Conservation (phyloP, 2,329 filamentous ascomycete genomes). For the Ophiostoma fasciatum region DNA sequence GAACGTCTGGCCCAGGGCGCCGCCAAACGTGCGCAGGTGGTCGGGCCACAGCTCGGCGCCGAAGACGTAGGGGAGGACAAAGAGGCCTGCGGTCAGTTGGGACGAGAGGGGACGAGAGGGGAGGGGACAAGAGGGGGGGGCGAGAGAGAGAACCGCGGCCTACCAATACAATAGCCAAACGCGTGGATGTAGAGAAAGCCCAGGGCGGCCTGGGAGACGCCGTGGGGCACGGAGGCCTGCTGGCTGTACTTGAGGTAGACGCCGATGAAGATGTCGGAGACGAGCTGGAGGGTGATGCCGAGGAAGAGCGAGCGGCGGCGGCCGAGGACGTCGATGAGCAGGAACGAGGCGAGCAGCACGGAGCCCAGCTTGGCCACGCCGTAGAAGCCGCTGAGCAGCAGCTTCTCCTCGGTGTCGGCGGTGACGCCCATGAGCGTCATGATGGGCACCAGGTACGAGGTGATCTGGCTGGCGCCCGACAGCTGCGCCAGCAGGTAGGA, state of each 20-base stretch:
- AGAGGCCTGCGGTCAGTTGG: conserved; percentile 5
- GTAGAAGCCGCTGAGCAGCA: conserved; percentile 29
- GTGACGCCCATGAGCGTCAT: conserved; percentile 22
- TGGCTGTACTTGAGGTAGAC: conserved; percentile 23
- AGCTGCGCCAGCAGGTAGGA: conserved; percentile 26
- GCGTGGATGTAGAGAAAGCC: conserved; percentile 29
- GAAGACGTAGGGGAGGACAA: conserved; percentile 29
- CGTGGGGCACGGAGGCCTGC: conserved; percentile 13
- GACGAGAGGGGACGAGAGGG: too few species aligned
- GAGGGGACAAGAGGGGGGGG: too few species aligned
- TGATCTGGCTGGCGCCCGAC: conserved; percentile 28
- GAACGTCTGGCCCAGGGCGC: conserved; percentile 20
- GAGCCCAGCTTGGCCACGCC: conserved; percentile 27
- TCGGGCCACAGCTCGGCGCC: conserved; percentile 30
- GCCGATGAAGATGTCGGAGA: conserved; percentile 26
- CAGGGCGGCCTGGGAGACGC: conserved; percentile 21
- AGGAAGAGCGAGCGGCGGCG: conserved; percentile 18
- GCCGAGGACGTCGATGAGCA: conserved; percentile 28
- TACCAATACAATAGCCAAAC: conserved; percentile 27
- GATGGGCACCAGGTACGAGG: conserved; percentile 28
- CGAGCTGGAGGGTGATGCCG: conserved; percentile 22
- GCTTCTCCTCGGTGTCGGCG: conserved; percentile 16
- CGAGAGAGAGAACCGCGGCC: too few species aligned
- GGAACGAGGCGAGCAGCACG: conserved; percentile 25
- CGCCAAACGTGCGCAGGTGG: conserved; percentile 27